These are phyloP conservation scores for Podaxis sp. DNA, from an alignment of 768 basidiomycete species.

Conservation along the genomic window DNA sequence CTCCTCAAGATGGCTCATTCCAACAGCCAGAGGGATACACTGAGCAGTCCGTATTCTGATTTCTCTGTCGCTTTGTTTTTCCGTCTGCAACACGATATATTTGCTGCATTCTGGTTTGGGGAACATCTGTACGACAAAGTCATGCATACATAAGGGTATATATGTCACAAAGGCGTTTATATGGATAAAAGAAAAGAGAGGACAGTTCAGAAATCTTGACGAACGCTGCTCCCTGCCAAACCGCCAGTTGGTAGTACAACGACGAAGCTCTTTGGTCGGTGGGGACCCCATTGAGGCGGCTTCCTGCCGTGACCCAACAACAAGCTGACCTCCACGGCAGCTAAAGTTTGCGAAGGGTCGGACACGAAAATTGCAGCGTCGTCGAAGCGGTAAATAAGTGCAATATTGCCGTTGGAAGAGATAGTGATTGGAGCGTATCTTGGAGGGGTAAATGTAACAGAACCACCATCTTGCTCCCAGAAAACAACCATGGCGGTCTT, in stretches of 20 bases:
- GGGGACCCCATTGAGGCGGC: slow-evolving; percentile 23
- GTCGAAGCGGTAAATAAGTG: slow-evolving; percentile 37
- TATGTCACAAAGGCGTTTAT: neutral
- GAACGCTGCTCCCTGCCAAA: slow-evolving; percentile 46
- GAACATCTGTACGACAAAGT: neutral
- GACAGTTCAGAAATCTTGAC: slow-evolving; percentile 12
- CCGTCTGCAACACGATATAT: neutral
- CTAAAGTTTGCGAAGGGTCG: slow-evolving; percentile 59
- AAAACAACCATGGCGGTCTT: slow-evolving; percentile 47
- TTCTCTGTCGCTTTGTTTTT: slow-evolving; percentile 15
- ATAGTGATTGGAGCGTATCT: slow-evolving; percentile 25
- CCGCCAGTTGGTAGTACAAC: slow-evolving; percentile 45
- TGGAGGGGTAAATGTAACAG: slow-evolving; percentile 29
- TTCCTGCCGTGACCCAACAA: slow-evolving; percentile 20
- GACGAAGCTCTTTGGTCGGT: slow-evolving; percentile 22
- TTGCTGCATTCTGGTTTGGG: neutral
- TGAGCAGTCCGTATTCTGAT: slow-evolving; percentile 61
- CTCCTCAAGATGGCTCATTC: slow-evolving; percentile 37
- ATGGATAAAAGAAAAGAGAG: neutral
- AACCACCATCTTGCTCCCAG: slow-evolving; percentile 47
- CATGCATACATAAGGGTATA: neutral
- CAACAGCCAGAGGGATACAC: slow-evolving; percentile 36
- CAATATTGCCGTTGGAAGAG: slow-evolving; percentile 35
- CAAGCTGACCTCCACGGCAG: slow-evolving; percentile 32
- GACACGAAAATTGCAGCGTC: slow-evolving; percentile 48